Evolutionary conservation across 140 eudicot species (phyloP), one percentile per base, ranked within the genome.

Genomic region (Oenanthe javanica): DNA sequence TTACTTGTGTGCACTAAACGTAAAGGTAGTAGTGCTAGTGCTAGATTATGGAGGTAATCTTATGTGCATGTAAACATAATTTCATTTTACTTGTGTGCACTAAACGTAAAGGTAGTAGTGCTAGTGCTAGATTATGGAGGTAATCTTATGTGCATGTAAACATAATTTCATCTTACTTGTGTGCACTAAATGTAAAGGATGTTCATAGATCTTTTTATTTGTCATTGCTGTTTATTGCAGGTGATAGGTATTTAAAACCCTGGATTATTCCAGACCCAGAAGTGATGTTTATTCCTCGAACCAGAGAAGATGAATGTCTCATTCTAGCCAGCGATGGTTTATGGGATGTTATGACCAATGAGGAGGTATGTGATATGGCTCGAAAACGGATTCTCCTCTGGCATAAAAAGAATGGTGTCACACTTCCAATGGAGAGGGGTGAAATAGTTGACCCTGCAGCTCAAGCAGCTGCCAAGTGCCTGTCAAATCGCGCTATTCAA

Each of bases 261-360:
- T 93, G 90, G 91, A 89, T 93, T 66, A 91, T 91, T 64, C 94
- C 98, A 2, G 93, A 91, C 70, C 98, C 98, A 0, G 96, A 93
- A 85, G 96, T 91, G 78, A 91, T 81, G 83, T 89, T 91, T 80
- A 86, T 89, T 57, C 94, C 96, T 15, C 84, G 98, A 81, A 72
- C 92, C 49, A 89, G 84, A 61, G 98, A 91, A 77, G 98, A 91
- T 48, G 93, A 93, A 27, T 93, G 97, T 80, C 84, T 93, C 9
- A 88, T 93, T 76, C 91, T 93, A 14, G 97, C 98, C 23, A 89
- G 94, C 31, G 98, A 93, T 46, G 98, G 98, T 76, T 72, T 91
- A 50, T 93, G 98, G 97, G 94, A 93, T 66, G 97, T 91, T 14
- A 89, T 93, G 97, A 80, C 86, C 70, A 93, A 89, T 18, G 93